Percentiles rank a stretch among this genome's conserved stretches.
phyloP scores from a whole-genome alignment of 768 basidiomycete species.

The Paxillus ammoniavirescens region DNA sequence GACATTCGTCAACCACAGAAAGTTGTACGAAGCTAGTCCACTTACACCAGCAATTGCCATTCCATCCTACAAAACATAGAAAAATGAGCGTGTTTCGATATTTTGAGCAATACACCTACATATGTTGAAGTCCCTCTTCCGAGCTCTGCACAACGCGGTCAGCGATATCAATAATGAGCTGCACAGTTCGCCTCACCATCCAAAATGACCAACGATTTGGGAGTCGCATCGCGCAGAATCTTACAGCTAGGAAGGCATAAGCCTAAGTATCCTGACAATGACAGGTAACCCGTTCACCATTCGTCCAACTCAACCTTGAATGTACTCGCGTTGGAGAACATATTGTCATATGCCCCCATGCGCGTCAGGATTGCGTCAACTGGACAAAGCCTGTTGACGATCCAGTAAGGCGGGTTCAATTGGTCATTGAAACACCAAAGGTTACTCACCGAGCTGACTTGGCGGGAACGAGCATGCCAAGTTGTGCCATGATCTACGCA shows the following conservation, averaged over 20 bases:
- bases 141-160: slow-evolving; percentile 57
- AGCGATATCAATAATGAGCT: slow-evolving; percentile 3
- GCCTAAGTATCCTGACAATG: not conserved
- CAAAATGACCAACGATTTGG: slow-evolving; percentile 89
- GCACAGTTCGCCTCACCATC: slow-evolving; percentile 60
- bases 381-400: slow-evolving; percentile 64
- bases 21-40: slow-evolving; percentile 1
- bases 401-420: slow-evolving; percentile 2
- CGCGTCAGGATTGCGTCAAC: slow-evolving; percentile 92
- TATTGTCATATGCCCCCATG: slow-evolving; percentile 99
- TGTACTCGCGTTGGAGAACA: slow-evolving; percentile 92
- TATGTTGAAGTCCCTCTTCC: slow-evolving; percentile 95
- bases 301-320: slow-evolving; percentile 99
- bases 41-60: slow-evolving; percentile 93
- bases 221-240: slow-evolving; percentile 91
- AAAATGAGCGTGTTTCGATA: slow-evolving; percentile 10
- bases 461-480: slow-evolving; percentile 96
- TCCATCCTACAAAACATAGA: slow-evolving; percentile 64
- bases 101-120: slow-evolving; percentile 40
- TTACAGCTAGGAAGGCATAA: slow-evolving; percentile 62
- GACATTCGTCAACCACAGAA: slow-evolving; percentile 4
- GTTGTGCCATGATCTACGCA: slow-evolving; percentile 81
- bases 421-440: not conserved
- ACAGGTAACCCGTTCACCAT: slow-evolving; percentile 50
- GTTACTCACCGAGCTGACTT: slow-evolving; percentile 61